These are phyloP conservation scores for Elymus sibiricus DNA, from an alignment of 176 grass and related monocot species.

Conservation along the genomic window DNA sequence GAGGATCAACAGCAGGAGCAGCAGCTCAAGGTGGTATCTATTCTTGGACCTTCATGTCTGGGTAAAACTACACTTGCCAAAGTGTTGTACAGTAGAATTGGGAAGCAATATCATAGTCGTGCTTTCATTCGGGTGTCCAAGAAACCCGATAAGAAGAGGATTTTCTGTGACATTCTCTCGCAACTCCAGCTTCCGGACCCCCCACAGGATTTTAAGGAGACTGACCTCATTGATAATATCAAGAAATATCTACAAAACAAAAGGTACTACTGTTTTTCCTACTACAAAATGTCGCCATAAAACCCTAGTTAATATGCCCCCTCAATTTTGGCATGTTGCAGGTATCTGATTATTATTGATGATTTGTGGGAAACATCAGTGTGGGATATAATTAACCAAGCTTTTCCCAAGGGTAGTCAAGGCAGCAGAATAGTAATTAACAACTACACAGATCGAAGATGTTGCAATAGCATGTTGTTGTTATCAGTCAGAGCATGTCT, in stretches of 20 bases:
- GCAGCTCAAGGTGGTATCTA: background rate
- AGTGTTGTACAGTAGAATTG: background rate
- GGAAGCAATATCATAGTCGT: background rate
- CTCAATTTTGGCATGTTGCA: background rate
- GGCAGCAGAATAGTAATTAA: conserved; percentile 10
- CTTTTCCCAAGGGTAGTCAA: background rate
- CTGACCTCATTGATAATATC: too few relatives aligned
- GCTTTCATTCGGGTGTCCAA: background rate
- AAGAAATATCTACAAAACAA: too few relatives aligned
- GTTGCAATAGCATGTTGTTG: background rate
- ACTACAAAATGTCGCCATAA: too few relatives aligned
- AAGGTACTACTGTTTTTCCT: too few relatives aligned
- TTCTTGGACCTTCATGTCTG: background rate
- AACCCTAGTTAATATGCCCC: too few relatives aligned
- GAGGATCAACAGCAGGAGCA: background rate
- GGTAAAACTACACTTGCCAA: conserved; percentile 17
- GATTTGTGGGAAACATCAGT: background rate
- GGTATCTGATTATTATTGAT: background rate
- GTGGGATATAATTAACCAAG: background rate
- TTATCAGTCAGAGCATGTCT: background rate
- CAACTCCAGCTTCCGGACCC: background rate
- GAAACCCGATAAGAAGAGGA: background rate
- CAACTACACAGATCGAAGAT: background rate
- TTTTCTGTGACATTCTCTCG: background rate
- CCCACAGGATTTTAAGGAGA: too few relatives aligned